Percentiles rank a stretch among this genome's conserved stretches.
These are phyloP conservation scores for Phytophthora pinifolia DNA, from an alignment of 352 stramenopile genomes.

Conservation along the genomic window DNA sequence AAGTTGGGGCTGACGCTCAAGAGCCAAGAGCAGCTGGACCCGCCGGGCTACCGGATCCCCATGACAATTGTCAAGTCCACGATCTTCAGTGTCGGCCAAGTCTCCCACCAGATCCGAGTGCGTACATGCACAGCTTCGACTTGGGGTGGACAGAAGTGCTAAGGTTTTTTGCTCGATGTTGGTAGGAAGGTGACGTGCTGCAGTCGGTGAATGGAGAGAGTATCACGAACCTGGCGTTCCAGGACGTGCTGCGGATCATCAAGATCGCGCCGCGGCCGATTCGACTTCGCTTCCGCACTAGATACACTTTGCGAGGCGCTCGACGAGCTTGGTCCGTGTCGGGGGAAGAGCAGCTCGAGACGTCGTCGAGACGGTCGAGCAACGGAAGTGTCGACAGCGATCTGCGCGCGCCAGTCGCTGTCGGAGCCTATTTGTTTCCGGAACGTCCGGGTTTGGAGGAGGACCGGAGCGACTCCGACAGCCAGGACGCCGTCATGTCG, in stretches of 20 bases:
- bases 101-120: slow-evolving; percentile 59
- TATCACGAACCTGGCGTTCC: slow-evolving; percentile 63
- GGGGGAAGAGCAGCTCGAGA: slow-evolving; percentile 25
- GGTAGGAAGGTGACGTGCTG: slow-evolving; percentile 69
- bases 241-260: slow-evolving; percentile 63
- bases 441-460: slow-evolving; percentile 37
- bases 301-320: slow-evolving; percentile 15
- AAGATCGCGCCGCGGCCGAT: slow-evolving; percentile 71
- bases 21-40: slow-evolving; percentile 32
- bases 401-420: slow-evolving; percentile 18
- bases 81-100: slow-evolving; percentile 43
- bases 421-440: slow-evolving; percentile 34
- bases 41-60: slow-evolving; percentile 23
- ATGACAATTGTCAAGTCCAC: slow-evolving; percentile 60
- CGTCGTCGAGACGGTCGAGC: slow-evolving; percentile 25
- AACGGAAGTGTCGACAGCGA: slow-evolving; percentile 27
- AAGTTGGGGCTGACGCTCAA: slow-evolving; percentile 61
- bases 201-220: slow-evolving; percentile 72
- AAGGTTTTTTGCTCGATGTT: slow-evolving; percentile 8
- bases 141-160: neutral
- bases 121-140: slow-evolving; percentile 2
- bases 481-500: slow-evolving; percentile 66
- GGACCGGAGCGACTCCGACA: slow-evolving; percentile 67
- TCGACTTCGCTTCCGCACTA: slow-evolving; percentile 58
- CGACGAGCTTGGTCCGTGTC: slow-evolving; percentile 18